Base-by-base conservation (phyloP, 176 grass and related monocot genomes). In the Triticum dicoccoides region DNA sequence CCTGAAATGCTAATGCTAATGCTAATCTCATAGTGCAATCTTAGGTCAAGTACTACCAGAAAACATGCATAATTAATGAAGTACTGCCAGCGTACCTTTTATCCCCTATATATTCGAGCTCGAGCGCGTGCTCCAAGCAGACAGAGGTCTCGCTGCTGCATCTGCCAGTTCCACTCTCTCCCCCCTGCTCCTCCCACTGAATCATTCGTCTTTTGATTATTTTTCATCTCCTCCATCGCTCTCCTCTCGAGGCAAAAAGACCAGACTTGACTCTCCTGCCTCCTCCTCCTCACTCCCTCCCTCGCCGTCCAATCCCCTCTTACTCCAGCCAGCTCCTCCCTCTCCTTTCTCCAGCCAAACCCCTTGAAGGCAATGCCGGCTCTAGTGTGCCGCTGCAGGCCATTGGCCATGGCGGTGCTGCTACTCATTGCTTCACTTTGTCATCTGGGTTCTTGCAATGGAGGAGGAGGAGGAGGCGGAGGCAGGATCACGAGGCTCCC, bases 401-500 rank as follows among this genome's bases (percentile, higher is more conserved):
- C 89, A 87, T 58, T 87, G 84, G 44, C 83, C 38, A 5, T 82
- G n/a, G 37, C 77, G 65, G 61, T 88, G 52, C 39, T 84, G 82
- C 59, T 76, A 65, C 82, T 79, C 23, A 82, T 75, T 47, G 47
- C 85, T 54, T 61, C 69, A 61, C 39, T 85, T 69, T 81, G 83
- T 34, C 88, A 77, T 41, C 78, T 80, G 23, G 69, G 79, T 63
- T 80, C 78, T 23, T 90, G 90, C 73, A 73, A 62, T 59, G 51
- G 51, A 52, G 49, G 45, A 49, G 44, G 3, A 49, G 45, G 49
- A 52, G 69, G 81, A 47, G 61, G 81, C 7, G 85, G 69, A 23
- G 93, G 96, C 38, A 94, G 83, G 89, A 93, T 99, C 84, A 37
- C 82, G 69, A 88, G 25, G 84, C 89, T 99, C 58, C 97, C 97